Conservation (phyloP, 495 filamentous ascomycete species). For the Aspergillus saccharolyticus region DNA sequence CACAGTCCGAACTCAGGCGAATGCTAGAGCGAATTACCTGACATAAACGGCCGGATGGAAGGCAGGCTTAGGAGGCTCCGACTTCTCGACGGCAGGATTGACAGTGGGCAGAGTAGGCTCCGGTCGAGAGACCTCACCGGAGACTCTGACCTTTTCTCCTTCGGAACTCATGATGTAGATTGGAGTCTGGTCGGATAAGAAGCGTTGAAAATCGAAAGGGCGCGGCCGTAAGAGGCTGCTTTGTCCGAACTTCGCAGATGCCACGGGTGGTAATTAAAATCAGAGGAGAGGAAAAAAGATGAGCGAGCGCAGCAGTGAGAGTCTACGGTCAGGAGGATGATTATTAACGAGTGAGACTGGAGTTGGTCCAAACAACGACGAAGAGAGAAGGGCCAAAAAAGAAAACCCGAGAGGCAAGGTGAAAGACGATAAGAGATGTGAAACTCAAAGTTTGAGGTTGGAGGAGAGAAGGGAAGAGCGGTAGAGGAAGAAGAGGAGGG, state of each 20-base stretch:
- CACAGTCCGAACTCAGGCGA: neutral
- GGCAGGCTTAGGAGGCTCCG: constrained; percentile 53
- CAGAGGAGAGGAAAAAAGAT: constrained; percentile 13
- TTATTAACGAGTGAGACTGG: constrained; percentile 27
- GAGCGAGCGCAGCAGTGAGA: constrained; percentile 5
- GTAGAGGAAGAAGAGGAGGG: neutral
- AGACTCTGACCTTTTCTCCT: constrained; percentile 74
- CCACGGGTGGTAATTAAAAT: constrained; percentile 35
- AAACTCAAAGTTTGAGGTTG: neutral
- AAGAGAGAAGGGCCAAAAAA: constrained; percentile 15
- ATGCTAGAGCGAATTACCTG: constrained; percentile 51
- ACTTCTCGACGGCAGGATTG: constrained; percentile 67
- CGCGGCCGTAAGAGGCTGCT: constrained; percentile 45
- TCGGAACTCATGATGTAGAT: constrained; percentile 55
- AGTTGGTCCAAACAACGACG: constrained; percentile 26
- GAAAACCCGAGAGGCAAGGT: constrained; percentile 10
- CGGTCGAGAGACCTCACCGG: constrained; percentile 61
- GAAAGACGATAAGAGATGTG: constrained; percentile 1
- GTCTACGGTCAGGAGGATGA: constrained; percentile 13
- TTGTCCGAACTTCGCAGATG: constrained; percentile 43
- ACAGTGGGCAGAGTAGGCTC: constrained; percentile 71
- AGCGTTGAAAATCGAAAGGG: constrained; percentile 48
- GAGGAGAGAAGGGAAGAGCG: constrained; percentile 5
- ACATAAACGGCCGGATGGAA: constrained; percentile 90
- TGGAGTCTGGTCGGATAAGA: constrained; percentile 44